Evolutionary conservation across 768 basidiomycete genomes (phyloP).

Genomic region (Fistulinella prunicolor): DNA sequence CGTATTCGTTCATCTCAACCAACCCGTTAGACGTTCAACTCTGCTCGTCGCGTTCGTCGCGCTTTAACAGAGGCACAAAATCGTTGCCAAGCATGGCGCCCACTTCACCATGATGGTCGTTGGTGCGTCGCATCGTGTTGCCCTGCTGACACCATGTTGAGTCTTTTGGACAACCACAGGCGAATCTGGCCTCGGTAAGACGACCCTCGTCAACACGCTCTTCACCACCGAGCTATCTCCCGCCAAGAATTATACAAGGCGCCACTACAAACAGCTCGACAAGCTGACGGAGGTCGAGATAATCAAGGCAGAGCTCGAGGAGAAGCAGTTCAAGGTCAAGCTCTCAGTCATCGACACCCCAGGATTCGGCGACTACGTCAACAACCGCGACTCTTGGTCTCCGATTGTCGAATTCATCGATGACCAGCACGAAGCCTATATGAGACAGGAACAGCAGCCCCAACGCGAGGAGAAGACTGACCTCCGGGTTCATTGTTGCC

Average conservation of each 20-base stretch:
- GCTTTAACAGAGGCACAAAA: slow-evolving; percentile 85
- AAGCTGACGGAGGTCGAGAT: slow-evolving; percentile 99
- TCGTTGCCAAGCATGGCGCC: slow-evolving; percentile 94
- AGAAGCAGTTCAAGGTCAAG: slow-evolving; percentile 99
- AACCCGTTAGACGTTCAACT: not conserved
- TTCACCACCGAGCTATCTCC: slow-evolving; percentile 96
- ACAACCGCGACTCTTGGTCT: slow-evolving; percentile 98
- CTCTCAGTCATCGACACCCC: slow-evolving; percentile 98
- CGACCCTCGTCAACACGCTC: slow-evolving; percentile 96
- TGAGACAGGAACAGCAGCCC: slow-evolving; percentile 99
- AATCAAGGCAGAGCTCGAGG: slow-evolving; percentile 98
- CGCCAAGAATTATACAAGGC: slow-evolving; percentile 83
- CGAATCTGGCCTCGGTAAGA: slow-evolving; percentile 97
- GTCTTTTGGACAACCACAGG: slow-evolving; percentile 42
- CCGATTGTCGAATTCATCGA: slow-evolving; percentile 99
- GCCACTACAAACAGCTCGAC: slow-evolving; percentile 95
- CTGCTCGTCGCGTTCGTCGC: slow-evolving; percentile 1
- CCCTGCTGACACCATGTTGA: not conserved
- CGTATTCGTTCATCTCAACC: slow-evolving; percentile 17
- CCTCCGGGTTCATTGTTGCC: slow-evolving; percentile 91
- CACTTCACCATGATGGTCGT: slow-evolving; percentile 99
- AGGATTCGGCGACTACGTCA: slow-evolving; percentile 99
- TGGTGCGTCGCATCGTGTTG: slow-evolving; percentile 46
- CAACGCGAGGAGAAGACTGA: slow-evolving; percentile 92
- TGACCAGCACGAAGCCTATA: slow-evolving; percentile 92